Conservation (phyloP, 441 rosid species). For the Arabidopsis lyrata region DNA sequence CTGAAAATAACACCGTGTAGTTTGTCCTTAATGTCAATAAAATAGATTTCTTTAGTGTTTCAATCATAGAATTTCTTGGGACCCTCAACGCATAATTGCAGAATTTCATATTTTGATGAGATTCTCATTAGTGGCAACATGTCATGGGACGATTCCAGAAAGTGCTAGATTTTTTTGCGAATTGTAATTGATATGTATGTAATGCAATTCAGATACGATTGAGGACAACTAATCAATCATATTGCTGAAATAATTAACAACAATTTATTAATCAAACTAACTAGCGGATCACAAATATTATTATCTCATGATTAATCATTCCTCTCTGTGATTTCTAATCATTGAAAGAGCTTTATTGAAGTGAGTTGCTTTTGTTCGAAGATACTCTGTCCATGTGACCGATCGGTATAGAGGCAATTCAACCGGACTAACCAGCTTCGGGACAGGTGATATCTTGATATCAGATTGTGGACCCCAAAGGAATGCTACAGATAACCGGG, state of each 20-base stretch:
- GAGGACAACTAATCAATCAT: constrained; percentile 11
- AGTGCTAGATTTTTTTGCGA: constrained; percentile 5
- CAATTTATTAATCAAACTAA: constrained; percentile 30
- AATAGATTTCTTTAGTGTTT: constrained; percentile 11
- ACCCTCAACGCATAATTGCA: constrained; percentile 38
- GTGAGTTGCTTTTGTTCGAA: constrained; percentile 55
- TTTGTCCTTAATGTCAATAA: constrained; percentile 31
- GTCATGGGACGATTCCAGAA: constrained; percentile 28
- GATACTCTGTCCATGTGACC: constrained; percentile 71
- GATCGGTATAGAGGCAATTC: constrained; percentile 55
- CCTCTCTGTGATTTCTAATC: constrained; percentile 37
- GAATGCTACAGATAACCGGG: constrained; percentile 56
- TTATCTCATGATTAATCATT: constrained; percentile 22
- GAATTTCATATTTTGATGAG: constrained; percentile 6
- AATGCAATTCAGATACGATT: constrained; percentile 6
- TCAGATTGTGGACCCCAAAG: constrained; percentile 67
- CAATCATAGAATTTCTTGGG: constrained; percentile 43
- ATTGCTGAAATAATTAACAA: constrained; percentile 7
- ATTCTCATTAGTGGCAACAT: constrained; percentile 35
- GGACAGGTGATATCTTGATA: constrained; percentile 53
- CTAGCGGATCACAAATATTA: constrained; percentile 9
- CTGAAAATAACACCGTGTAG: constrained; percentile 37
- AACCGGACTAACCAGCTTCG: constrained; percentile 47
- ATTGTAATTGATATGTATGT: background rate
- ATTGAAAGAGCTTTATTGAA: constrained; percentile 53